Percentiles rank a stretch among this genome's conserved stretches.
These are phyloP conservation scores for Exophiala mesophila DNA, from an alignment of 2,329 filamentous ascomycete species.

Conservation along the genomic window DNA sequence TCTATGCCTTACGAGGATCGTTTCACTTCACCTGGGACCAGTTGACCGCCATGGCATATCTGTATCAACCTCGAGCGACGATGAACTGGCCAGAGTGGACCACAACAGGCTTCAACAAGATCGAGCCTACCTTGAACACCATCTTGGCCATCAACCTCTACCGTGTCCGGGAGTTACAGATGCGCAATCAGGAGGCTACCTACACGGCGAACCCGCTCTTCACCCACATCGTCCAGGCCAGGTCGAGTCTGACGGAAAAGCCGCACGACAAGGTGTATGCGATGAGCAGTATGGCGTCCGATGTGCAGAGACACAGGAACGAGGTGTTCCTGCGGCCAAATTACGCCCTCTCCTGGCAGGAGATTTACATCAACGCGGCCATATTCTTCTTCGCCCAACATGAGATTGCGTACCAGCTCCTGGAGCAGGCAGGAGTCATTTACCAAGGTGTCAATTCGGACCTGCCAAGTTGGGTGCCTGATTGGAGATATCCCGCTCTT, in stretches of 20 bases:
- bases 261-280: constrained; percentile 17
- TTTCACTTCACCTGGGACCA: constrained; percentile 11
- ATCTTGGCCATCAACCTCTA: constrained; percentile 9
- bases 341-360: constrained; percentile 11
- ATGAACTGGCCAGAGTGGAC: constrained; percentile 15
- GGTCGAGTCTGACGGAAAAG: constrained; percentile 5
- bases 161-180: constrained; percentile 5
- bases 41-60: constrained; percentile 11
- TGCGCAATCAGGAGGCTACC: not conserved
- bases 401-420: constrained; percentile 1
- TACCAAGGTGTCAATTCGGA: constrained; percentile 5
- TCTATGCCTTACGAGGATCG: constrained; percentile 7
- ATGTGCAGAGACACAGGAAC: constrained; percentile 1
- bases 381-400: not conserved
- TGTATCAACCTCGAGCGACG: constrained; percentile 8
- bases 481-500: constrained; percentile 9
- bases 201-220: constrained; percentile 1
- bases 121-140: constrained; percentile 10
- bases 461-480: constrained; percentile 12
- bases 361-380: constrained; percentile 8
- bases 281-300: constrained; percentile 13
- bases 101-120: constrained; percentile 3
- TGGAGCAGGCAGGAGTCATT: constrained; percentile 9
- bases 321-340: constrained; percentile 12
- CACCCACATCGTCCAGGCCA: not conserved